phyloP scores from a whole-genome alignment of 2,329 filamentous ascomycete species.

The Fusarium sp. region DNA sequence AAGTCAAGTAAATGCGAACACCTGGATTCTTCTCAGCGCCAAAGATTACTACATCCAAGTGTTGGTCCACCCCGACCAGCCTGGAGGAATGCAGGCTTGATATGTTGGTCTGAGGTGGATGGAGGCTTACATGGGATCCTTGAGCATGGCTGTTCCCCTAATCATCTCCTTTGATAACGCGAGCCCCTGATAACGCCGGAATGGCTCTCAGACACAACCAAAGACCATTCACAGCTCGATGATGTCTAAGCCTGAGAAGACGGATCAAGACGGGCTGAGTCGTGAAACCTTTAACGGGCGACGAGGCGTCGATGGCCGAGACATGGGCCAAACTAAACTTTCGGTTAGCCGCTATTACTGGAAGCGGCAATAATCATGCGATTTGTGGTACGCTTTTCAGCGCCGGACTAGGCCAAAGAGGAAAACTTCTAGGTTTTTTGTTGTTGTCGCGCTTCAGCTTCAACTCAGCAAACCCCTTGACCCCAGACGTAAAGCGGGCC shows the following conservation, averaged over 20 bases:
- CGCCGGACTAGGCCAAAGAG: neutral
- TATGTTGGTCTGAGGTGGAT: slow-evolving; percentile 23
- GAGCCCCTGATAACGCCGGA: neutral
- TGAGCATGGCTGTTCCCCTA: neutral
- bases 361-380: slow-evolving; percentile 32
- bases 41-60: neutral
- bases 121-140: neutral
- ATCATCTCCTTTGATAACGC: neutral
- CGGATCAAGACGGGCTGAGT: slow-evolving; percentile 11
- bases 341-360: slow-evolving; percentile 41
- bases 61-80: neutral
- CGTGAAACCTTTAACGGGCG: slow-evolving; percentile 39
- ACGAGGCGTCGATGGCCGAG: slow-evolving; percentile 37
- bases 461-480: neutral
- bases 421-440: no score
- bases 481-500: slow-evolving; percentile 24
- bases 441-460: slow-evolving; percentile 1
- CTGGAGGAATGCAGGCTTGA: slow-evolving; percentile 22
- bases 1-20: slow-evolving; percentile 1
- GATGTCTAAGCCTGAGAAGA: slow-evolving; percentile 31
- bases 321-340: slow-evolving; percentile 24
- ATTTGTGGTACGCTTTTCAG: slow-evolving; percentile 35
- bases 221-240: neutral
- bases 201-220: neutral
- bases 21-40: slow-evolving; percentile 2